phyloP scores from a whole-genome alignment of 345 rosid species.

The Salix udensis region DNA sequence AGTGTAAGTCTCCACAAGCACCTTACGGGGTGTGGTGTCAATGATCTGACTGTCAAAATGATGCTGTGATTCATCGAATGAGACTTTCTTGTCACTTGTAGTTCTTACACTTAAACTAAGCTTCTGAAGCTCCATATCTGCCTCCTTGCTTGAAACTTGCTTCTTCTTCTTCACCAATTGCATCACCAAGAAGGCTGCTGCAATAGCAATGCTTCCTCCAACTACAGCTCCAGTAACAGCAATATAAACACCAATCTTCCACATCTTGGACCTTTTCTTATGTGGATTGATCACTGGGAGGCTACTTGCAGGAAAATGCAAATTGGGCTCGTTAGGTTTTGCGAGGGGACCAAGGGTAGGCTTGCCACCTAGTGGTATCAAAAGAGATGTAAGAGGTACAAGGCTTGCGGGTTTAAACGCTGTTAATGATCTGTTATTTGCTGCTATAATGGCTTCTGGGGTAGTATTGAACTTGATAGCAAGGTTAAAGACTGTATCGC shows the following conservation, averaged over 20 bases:
- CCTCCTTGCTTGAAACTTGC: slow-evolving; percentile 22
- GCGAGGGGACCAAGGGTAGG: slow-evolving; percentile 36
- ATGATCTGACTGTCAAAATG: slow-evolving; percentile 38
- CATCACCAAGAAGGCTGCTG: slow-evolving; percentile 43
- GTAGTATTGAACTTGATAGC: slow-evolving; percentile 62
- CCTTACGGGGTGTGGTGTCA: slow-evolving; percentile 42
- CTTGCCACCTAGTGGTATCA: slow-evolving; percentile 54
- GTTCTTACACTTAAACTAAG: slow-evolving; percentile 74
- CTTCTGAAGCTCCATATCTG: slow-evolving; percentile 65
- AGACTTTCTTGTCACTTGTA: slow-evolving; percentile 75
- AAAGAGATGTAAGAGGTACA: slow-evolving; percentile 44
- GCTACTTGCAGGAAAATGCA: slow-evolving; percentile 24
- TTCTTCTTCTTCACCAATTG: slow-evolving; percentile 45
- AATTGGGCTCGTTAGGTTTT: slow-evolving; percentile 38
- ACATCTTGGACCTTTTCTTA: slow-evolving; percentile 39
- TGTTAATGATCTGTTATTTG: slow-evolving; percentile 43
- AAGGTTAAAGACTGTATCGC: slow-evolving; percentile 51
- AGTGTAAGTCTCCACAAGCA: slow-evolving; percentile 47
- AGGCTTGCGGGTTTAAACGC: slow-evolving; percentile 36
- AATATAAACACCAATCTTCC: slow-evolving; percentile 46
- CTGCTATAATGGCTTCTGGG: slow-evolving; percentile 54
- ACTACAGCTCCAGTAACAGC: slow-evolving; percentile 48
- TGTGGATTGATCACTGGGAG: slow-evolving; percentile 26
- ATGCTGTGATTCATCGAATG: slow-evolving; percentile 71
- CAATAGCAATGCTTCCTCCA: slow-evolving; percentile 53